These are phyloP conservation scores for Colletotrichum scovillei DNA, from an alignment of 2,329 filamentous ascomycete genomes.

Conservation along the genomic window DNA sequence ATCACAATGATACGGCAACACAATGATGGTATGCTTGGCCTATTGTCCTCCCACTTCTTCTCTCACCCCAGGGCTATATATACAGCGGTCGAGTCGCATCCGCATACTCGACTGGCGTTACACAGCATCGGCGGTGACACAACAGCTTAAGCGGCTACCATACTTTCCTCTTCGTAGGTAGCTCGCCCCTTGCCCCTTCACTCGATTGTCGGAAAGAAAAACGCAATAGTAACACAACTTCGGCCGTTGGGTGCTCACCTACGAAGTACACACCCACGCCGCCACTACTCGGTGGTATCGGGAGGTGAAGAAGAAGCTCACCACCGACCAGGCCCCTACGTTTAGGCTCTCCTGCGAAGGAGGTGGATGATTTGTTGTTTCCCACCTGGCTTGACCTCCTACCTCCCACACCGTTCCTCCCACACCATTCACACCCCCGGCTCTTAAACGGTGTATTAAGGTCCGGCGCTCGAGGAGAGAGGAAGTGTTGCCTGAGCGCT, in stretches of 20 bases:
- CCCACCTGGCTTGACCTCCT: not conserved
- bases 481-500: not conserved
- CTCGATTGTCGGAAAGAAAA: not conserved
- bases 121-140: conserved; percentile 24
- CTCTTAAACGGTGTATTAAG: not conserved
- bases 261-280: not conserved
- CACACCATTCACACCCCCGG: not conserved
- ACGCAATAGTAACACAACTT: not conserved
- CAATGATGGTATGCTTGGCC: not conserved
- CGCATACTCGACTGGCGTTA: conserved; percentile 5
- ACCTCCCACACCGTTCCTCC: not conserved
- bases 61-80: not conserved
- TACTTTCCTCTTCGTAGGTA: not conserved
- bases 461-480: not conserved
- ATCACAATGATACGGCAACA: not conserved
- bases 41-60: not conserved
- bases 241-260: not conserved
- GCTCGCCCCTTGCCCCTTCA: not conserved
- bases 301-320: not conserved
- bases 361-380: not conserved
- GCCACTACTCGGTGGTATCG: not conserved
- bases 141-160: conserved; percentile 4
- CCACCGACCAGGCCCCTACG: not conserved
- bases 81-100: not conserved
- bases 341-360: not conserved